These are phyloP conservation scores for Schizothecium vesticola DNA, from an alignment of 495 filamentous ascomycete species.

Conservation along the genomic window DNA sequence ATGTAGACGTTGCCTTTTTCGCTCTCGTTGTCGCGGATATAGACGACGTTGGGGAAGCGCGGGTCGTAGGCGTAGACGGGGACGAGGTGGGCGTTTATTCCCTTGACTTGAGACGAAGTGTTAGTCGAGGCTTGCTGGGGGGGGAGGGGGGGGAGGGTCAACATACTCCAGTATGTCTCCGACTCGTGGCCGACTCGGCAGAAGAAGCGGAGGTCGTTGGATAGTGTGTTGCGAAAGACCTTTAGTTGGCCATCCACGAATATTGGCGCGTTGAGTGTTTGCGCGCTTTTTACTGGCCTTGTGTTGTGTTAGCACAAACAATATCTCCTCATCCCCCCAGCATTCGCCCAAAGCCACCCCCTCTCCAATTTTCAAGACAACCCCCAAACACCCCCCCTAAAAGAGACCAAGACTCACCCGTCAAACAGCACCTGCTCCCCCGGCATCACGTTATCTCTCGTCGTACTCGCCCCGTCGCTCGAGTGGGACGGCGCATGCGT, in stretches of 20 bases:
- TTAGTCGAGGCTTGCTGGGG: neutral
- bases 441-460: slow-evolving; percentile 32
- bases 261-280: slow-evolving; percentile 18
- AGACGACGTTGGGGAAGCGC: slow-evolving; percentile 26
- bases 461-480: slow-evolving; percentile 23
- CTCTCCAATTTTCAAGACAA: neutral
- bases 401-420: slow-evolving; percentile 15
- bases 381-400: no score
- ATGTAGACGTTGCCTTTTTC: slow-evolving; percentile 19
- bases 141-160: no score
- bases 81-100: slow-evolving; percentile 30
- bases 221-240: slow-evolving; percentile 29
- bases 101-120: slow-evolving; percentile 24
- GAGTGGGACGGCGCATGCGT: slow-evolving; percentile 14
- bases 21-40: slow-evolving; percentile 29
- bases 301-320: neutral
- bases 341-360: neutral
- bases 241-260: slow-evolving; percentile 28
- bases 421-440: slow-evolving; percentile 31
- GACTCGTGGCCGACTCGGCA: slow-evolving; percentile 28
- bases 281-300: slow-evolving; percentile 26
- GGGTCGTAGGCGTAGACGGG: slow-evolving; percentile 33
- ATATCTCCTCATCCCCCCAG: neutral
- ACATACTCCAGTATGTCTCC: slow-evolving; percentile 34
- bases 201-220: slow-evolving; percentile 28